A percentile compares a stretch with the other conserved stretches of the same genome.
Conservation (phyloP, 805 yeast species). For the Ogataea methanolica region DNA sequence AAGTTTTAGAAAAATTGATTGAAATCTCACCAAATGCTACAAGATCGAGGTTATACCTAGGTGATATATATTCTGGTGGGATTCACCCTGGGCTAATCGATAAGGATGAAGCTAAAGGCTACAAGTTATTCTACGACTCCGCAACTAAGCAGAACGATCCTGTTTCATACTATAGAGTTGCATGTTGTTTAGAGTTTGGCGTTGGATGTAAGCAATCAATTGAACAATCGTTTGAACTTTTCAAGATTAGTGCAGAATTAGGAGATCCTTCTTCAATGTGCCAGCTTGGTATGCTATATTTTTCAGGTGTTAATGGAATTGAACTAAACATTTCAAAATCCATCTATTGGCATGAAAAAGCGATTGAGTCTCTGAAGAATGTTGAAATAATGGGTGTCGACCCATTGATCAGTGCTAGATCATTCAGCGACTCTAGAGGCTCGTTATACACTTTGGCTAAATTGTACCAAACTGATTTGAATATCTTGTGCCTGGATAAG, state of each 20-base stretch:
- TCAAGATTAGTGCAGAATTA: conserved; percentile 54
- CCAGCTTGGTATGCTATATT: conserved; percentile 62
- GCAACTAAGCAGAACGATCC: conserved; percentile 49
- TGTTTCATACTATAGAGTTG: conserved; percentile 63
- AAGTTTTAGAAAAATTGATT: conserved; percentile 53
- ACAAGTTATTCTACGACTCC: conserved; percentile 54
- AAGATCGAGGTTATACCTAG: conserved; percentile 56
- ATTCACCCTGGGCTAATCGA: conserved; percentile 44
- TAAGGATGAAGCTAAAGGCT: conserved; percentile 56
- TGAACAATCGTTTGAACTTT: conserved; percentile 48
- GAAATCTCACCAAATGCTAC: conserved; percentile 42
- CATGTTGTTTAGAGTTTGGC: conserved; percentile 67
- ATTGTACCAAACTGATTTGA: conserved; percentile 31
- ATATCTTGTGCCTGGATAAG: conserved; percentile 24
- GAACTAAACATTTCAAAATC: conserved; percentile 24
- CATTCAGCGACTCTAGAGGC: conserved; percentile 30
- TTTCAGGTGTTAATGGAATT: conserved; percentile 36
- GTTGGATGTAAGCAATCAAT: conserved; percentile 44
- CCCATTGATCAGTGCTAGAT: conserved; percentile 30
- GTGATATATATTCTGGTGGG: conserved; percentile 52
- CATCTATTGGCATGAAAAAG: conserved; percentile 25
- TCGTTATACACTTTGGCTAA: conserved; percentile 33
- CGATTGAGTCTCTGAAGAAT: conserved; percentile 22
- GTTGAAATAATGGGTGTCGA: conserved; percentile 27
- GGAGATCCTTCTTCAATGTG: conserved; percentile 68